A percentile compares a stretch with the other conserved stretches of the same genome.
Conservation (phyloP, 1,284 basidiomycete genomes). For the Moesziomyces sp. region DNA sequence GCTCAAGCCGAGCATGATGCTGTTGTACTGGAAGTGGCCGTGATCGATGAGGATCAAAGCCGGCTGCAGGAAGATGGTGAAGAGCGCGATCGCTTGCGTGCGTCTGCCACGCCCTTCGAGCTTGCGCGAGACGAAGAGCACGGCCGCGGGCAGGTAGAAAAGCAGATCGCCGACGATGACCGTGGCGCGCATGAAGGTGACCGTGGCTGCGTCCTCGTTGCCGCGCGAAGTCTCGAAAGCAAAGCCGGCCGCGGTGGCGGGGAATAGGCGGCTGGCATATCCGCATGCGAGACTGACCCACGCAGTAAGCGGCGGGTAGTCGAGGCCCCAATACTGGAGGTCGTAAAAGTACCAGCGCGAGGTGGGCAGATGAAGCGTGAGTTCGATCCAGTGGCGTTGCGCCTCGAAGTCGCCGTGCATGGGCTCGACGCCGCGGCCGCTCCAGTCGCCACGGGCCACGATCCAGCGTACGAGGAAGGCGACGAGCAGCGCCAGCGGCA, state of each 20-base stretch:
- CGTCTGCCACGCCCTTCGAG: conserved; percentile 58
- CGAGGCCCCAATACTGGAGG: conserved; percentile 85
- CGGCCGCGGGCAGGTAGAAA: conserved; percentile 78
- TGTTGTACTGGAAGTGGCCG: conserved; percentile 82
- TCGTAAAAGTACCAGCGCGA: conserved; percentile 87
- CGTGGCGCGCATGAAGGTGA: conserved; percentile 81
- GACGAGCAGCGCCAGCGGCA: conserved; percentile 24
- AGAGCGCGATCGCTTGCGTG: conserved; percentile 56
- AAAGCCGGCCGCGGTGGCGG: conserved; percentile 68
- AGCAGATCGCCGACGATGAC: conserved; percentile 79
- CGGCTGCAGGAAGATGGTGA: conserved; percentile 81
- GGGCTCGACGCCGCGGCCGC: conserved; percentile 78
- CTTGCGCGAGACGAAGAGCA: conserved; percentile 53
- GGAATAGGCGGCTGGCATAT: conserved; percentile 32
- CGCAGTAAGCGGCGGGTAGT: conserved; percentile 86
- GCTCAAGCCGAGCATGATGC: conserved; percentile 66
- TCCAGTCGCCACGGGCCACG: conserved; percentile 55
- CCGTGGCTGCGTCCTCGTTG: conserved; percentile 73
- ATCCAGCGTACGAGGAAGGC: conserved; percentile 49
- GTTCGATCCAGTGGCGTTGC: conserved; percentile 92
- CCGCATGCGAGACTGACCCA: conserved; percentile 64
- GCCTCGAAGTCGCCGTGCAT: conserved; percentile 93
- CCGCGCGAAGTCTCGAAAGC: conserved; percentile 80
- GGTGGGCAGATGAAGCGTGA: conserved; percentile 80
- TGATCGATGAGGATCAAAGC: conserved; percentile 85